Evolutionary conservation across 2,329 filamentous ascomycete genomes (phyloP).

Genomic region (Neonectria sp.): DNA sequence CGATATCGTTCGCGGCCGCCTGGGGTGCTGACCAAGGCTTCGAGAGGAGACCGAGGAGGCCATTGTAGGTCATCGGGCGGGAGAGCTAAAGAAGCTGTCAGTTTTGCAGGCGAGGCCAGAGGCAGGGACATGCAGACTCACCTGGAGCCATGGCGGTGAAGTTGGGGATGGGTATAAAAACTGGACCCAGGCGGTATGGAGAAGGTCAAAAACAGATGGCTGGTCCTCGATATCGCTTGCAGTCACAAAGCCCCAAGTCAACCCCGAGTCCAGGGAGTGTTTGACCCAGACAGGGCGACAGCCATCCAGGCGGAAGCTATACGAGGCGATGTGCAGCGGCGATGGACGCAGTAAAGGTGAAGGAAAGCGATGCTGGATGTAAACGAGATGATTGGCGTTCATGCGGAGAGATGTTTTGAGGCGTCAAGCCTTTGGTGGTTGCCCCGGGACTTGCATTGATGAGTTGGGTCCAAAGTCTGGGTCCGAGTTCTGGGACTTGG

Average conservation of each 20-base stretch:
- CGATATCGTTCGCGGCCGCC: constrained; percentile 83
- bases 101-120: constrained; percentile 20
- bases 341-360: background rate
- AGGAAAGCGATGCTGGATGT: constrained; percentile 12
- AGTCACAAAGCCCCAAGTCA: constrained; percentile 35
- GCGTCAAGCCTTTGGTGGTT: constrained; percentile 25
- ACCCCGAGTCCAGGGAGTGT: constrained; percentile 33
- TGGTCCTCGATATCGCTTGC: constrained; percentile 35
- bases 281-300: constrained; percentile 30
- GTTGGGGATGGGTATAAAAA: constrained; percentile 26
- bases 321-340: background rate
- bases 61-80: constrained; percentile 68
- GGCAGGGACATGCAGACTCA: constrained; percentile 29
- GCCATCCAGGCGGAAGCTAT: constrained; percentile 37
- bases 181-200: constrained; percentile 35
- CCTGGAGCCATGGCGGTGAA: constrained; percentile 46
- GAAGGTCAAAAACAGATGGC: constrained; percentile 33
- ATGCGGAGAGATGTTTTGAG: constrained; percentile 30
- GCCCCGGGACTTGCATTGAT: constrained; percentile 27
- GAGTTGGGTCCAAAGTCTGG: constrained; percentile 17
- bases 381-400: constrained; percentile 16
- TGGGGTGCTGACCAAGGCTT: constrained; percentile 78
- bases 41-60: constrained; percentile 77
- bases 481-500: constrained; percentile 23
- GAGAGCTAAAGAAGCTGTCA: constrained; percentile 42